phyloP scores from a whole-genome alignment of 768 basidiomycete genomes.

The Suillus subluteus region DNA sequence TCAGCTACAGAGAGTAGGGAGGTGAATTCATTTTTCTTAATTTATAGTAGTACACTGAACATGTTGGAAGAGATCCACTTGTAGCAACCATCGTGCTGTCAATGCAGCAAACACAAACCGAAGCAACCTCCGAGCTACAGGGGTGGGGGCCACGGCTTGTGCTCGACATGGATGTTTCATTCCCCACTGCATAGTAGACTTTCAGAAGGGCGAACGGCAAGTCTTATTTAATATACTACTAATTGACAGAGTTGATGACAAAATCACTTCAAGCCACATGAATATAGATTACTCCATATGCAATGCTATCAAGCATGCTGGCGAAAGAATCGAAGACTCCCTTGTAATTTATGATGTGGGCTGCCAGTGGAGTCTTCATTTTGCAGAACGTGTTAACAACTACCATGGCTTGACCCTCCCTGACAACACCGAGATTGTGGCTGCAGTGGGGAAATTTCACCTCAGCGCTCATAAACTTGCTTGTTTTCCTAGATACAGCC shows the following conservation, averaged over 20 bases:
- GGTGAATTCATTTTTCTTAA: not conserved
- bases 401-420: not conserved
- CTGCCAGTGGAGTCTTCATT: constrained; percentile 29
- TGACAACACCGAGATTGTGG: constrained; percentile 24
- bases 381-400: constrained; percentile 13
- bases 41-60: not conserved
- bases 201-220: constrained; percentile 33
- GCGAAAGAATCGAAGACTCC: not conserved
- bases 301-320: constrained; percentile 21
- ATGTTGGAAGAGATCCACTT: constrained; percentile 14
- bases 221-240: not conserved
- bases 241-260: too few relatives aligned
- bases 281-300: constrained; percentile 33
- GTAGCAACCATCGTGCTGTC: constrained; percentile 22
- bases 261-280: constrained; percentile 24
- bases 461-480: constrained; percentile 20
- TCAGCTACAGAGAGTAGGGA: constrained; percentile 5
- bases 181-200: constrained; percentile 34
- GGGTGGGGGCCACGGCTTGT: constrained; percentile 33
- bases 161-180: constrained; percentile 35
- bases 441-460: constrained; percentile 23
- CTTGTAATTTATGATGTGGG: constrained; percentile 34
- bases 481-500: too few relatives aligned
- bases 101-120: constrained; percentile 19
- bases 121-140: constrained; percentile 27